phyloP scores from a whole-genome alignment of 2,329 filamentous ascomycete species.

The Pestalotiopsis sp. region DNA sequence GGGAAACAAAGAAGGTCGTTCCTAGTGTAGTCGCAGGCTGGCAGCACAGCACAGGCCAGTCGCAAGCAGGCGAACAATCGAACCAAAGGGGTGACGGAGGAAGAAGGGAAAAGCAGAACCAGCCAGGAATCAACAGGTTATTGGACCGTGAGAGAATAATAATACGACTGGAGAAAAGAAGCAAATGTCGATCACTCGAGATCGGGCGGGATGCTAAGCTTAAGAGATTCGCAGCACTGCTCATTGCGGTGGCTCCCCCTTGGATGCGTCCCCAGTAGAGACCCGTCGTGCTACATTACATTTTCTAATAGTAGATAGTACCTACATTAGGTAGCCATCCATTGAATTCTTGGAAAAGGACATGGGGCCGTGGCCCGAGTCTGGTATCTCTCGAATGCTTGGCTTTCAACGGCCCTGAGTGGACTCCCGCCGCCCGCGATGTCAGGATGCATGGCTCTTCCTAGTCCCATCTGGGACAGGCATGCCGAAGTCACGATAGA shows the following conservation, averaged over 20 bases:
- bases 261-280: neutral
- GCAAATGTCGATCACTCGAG: slow-evolving; percentile 8
- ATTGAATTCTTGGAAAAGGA: neutral
- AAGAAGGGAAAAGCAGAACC: neutral
- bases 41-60: neutral
- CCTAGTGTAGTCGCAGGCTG: neutral
- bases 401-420: neutral
- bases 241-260: neutral
- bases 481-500: neutral
- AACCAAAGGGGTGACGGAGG: neutral
- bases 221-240: slow-evolving; percentile 9
- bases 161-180: slow-evolving; percentile 1
- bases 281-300: neutral
- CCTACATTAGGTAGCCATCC: neutral
- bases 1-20: neutral
- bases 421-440: neutral
- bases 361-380: neutral
- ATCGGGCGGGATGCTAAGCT: slow-evolving; percentile 9
- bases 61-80: neutral
- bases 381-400: neutral
- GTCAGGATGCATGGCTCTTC: neutral
- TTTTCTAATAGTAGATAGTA: neutral
- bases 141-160: neutral
- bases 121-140: neutral
- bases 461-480: slow-evolving; percentile 10